A percentile compares a stretch with the other conserved stretches of the same genome.
Evolutionary conservation across 1,284 basidiomycete genomes (phyloP).

Genomic region (Microbotryum lychnidis-dioicae): DNA sequence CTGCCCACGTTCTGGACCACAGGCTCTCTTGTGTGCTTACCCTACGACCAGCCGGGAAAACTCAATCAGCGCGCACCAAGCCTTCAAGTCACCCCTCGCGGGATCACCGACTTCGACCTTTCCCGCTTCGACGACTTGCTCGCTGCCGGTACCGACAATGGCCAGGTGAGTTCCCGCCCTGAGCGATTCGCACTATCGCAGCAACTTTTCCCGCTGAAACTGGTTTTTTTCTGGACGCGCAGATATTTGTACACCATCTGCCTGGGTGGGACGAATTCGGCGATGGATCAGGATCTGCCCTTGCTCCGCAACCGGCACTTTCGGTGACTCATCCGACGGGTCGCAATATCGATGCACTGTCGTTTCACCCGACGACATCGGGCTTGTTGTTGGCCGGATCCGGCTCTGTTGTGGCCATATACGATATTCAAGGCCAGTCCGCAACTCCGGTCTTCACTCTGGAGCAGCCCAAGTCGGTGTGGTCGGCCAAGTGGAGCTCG

Average conservation of each 20-base stretch:
- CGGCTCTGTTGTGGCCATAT: slow-evolving; percentile 35
- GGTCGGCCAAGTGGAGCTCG: slow-evolving; percentile 40
- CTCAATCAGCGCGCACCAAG: slow-evolving; percentile 22
- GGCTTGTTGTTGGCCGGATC: slow-evolving; percentile 37
- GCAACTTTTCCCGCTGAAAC: neutral
- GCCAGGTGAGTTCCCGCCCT: slow-evolving; percentile 14
- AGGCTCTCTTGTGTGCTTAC: slow-evolving; percentile 32
- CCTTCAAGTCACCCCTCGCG: slow-evolving; percentile 18
- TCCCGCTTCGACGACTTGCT: slow-evolving; percentile 31
- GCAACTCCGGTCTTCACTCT: slow-evolving; percentile 25
- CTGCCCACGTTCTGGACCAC: neutral
- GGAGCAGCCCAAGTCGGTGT: slow-evolving; percentile 36
- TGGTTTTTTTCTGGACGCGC: neutral
- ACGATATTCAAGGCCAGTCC: slow-evolving; percentile 34
- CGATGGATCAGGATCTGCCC: neutral
- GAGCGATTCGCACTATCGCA: neutral
- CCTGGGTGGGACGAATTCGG: neutral
- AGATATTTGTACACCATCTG: slow-evolving; percentile 17
- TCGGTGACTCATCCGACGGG: slow-evolving; percentile 1
- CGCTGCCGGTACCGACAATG: slow-evolving; percentile 27
- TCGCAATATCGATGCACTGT: slow-evolving; percentile 36
- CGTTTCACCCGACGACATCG: slow-evolving; percentile 42
- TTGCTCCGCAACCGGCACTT: neutral
- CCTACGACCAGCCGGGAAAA: slow-evolving; percentile 32
- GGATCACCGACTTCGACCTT: slow-evolving; percentile 29